Percentiles rank a stretch among this genome's conserved stretches.
phyloP scores from a whole-genome alignment of 768 basidiomycete genomes.

The Mycena filopes region DNA sequence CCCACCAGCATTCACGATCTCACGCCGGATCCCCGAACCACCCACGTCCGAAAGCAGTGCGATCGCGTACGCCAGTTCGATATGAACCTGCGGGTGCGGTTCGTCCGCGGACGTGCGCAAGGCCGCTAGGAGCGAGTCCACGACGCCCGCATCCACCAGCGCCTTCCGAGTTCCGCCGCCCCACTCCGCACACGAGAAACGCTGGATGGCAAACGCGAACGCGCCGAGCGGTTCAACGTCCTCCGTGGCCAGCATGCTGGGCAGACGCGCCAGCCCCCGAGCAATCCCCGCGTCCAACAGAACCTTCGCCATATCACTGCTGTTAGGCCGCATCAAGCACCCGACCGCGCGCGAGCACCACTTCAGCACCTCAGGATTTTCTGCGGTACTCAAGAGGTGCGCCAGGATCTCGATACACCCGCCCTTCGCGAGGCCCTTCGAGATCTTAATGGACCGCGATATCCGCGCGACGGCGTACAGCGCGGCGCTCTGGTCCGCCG shows the following conservation, averaged over 20 bases:
- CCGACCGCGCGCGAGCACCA: conserved; percentile 38
- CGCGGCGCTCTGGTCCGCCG: conserved; percentile 36
- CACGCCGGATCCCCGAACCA: conserved; percentile 37
- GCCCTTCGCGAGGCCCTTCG: conserved; percentile 35
- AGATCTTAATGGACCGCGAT: conserved; percentile 38
- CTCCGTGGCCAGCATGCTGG: conserved; percentile 36
- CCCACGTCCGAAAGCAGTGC: conserved; percentile 41
- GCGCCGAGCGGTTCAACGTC: conserved; percentile 39
- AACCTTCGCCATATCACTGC: conserved; percentile 36
- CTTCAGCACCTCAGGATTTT: conserved; percentile 31
- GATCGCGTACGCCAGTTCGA: conserved; percentile 38
- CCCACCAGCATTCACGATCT: conserved; percentile 40
- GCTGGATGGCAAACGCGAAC: conserved; percentile 40
- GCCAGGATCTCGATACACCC: conserved; percentile 33
- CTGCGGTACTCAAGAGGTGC: conserved; percentile 29
- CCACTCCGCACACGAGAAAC: conserved; percentile 41
- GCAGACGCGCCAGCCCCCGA: conserved; percentile 37
- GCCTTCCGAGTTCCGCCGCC: conserved; percentile 35
- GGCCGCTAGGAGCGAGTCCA: conserved; percentile 39
- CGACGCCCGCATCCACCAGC: conserved; percentile 39
- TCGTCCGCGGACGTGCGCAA: conserved; percentile 37
- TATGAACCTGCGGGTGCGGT: conserved; percentile 37
- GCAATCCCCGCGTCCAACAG: conserved; percentile 39
- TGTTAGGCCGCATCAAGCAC: conserved; percentile 41
- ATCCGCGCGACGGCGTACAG: conserved; percentile 38